Percentiles rank a stretch among this genome's conserved stretches.
phyloP scores from a whole-genome alignment of 495 filamentous ascomycete species.

The Pseudomonodictys pantanalensis region DNA sequence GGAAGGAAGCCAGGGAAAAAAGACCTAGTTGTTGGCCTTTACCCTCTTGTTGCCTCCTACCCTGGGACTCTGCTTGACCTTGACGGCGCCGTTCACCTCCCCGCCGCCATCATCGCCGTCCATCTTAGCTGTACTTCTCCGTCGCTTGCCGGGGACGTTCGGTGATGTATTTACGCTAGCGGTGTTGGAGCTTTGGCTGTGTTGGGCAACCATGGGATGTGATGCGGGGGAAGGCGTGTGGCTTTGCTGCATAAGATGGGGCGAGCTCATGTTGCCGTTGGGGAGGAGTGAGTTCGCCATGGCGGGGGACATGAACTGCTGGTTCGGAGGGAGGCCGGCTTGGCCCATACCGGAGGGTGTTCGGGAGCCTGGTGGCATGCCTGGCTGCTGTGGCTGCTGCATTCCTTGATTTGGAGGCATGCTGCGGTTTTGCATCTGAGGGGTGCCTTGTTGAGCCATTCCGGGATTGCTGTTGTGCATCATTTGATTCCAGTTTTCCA shows the following conservation, averaged over 20 bases:
- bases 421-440: constrained; percentile 31
- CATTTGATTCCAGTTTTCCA: constrained; percentile 32
- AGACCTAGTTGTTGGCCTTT: constrained; percentile 20
- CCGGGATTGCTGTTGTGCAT: constrained; percentile 29
- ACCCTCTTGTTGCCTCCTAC: constrained; percentile 35
- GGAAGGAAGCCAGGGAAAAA: neutral
- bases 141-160: constrained; percentile 71
- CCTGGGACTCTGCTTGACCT: constrained; percentile 44
- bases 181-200: constrained; percentile 63
- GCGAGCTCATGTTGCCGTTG: constrained; percentile 47
- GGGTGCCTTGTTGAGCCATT: constrained; percentile 29
- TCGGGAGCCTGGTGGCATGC: constrained; percentile 22
- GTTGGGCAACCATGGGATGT: constrained; percentile 66
- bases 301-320: constrained; percentile 57
- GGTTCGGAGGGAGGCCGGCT: constrained; percentile 31
- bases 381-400: constrained; percentile 15
- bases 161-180: constrained; percentile 84
- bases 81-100: constrained; percentile 43
- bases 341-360: constrained; percentile 22
- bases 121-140: constrained; percentile 72
- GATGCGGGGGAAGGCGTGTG: constrained; percentile 48
- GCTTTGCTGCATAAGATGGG: constrained; percentile 46
- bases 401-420: constrained; percentile 29
- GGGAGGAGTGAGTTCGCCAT: constrained; percentile 56
- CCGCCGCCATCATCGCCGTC: constrained; percentile 61